Evolutionary conservation across 192 early-diverging fungal genomes (phyloP), one percentile per base, ranked within the genome.

Genomic region (Entomortierella lignicola): DNA sequence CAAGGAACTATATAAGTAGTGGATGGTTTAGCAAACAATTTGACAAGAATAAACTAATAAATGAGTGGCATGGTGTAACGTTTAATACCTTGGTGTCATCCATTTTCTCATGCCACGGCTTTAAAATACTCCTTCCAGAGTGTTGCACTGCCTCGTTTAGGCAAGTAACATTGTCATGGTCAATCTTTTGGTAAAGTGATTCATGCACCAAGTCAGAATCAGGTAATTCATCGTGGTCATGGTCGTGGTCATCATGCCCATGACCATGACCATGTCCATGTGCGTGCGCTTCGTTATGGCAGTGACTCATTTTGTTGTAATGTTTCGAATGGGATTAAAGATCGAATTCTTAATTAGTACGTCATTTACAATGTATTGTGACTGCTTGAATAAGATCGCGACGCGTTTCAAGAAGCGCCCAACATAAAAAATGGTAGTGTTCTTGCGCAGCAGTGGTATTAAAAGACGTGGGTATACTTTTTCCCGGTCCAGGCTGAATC

Each of bases 31-130:
- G 13, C 39, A 42, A 13, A 42, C 39, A 42, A 42, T 10, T 42
- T 47, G 44, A 12, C n/a, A 23, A 8, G 37, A 25, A 60, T 31
- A 47, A 47, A 47, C 15, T 2, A 47, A 47, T 3, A 55, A 51
- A 60, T 37, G 25, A 26, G 6, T 20, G 44, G 20, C 20, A 47
- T 47, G 20, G 44, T 47, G 17, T 15, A 15, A 15, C 44, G 44
- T 47, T 47, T 13, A 55, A 23, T 69, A 92, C 90, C 82, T 87
- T 86, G 26, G 86, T 72, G 23, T 85, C 88, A 71, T 96, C 93
- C 51, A 90, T 80, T 25, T 96, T 87, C 52, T 92, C 81, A 52
- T 95, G 85, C 94, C 92, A 97, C 13, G 94, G 85, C 82, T 95
- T 95, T 82, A 99, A 93, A 0, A 99, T 86, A 3, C 63, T 79